Conservation (phyloP, 176 grass and related monocot species). For the Eleusine indica region DNA sequence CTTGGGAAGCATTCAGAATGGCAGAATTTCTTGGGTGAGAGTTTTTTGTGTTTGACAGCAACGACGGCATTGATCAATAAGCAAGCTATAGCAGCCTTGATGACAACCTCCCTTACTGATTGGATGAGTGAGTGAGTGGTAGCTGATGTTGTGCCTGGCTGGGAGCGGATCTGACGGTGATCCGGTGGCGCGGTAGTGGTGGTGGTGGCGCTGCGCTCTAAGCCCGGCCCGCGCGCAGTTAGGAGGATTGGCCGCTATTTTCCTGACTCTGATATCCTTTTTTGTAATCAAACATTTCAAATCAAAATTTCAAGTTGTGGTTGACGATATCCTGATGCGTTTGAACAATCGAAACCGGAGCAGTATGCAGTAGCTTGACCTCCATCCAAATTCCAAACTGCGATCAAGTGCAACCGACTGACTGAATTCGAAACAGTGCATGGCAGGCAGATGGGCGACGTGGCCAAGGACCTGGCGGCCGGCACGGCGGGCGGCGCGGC, state of each 20-base stretch:
- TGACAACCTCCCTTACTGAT: not conserved
- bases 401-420: no score
- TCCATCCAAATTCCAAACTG: no score
- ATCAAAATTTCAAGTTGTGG: no score
- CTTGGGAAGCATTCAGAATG: constrained; percentile 1
- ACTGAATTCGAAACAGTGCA: no score
- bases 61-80: constrained; percentile 30
- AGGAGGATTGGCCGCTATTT: no score
- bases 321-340: no score
- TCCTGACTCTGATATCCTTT: not conserved
- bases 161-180: constrained; percentile 44
- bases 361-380: no score
- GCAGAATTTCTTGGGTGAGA: not conserved
- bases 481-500: constrained; percentile 76
- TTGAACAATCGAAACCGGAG: no score
- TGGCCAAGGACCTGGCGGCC: constrained; percentile 76
- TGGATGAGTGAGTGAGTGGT: not conserved
- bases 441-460: constrained; percentile 63
- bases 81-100: not conserved
- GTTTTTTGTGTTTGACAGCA: not conserved
- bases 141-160: constrained; percentile 39
- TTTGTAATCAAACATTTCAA: no score
- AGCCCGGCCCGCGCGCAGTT: no score
- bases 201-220: not conserved
- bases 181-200: constrained; percentile 24